A percentile compares a stretch with the other conserved stretches of the same genome.
phyloP scores from a whole-genome alignment of 2,329 filamentous ascomycete species.

The Aspergillus nomiae region DNA sequence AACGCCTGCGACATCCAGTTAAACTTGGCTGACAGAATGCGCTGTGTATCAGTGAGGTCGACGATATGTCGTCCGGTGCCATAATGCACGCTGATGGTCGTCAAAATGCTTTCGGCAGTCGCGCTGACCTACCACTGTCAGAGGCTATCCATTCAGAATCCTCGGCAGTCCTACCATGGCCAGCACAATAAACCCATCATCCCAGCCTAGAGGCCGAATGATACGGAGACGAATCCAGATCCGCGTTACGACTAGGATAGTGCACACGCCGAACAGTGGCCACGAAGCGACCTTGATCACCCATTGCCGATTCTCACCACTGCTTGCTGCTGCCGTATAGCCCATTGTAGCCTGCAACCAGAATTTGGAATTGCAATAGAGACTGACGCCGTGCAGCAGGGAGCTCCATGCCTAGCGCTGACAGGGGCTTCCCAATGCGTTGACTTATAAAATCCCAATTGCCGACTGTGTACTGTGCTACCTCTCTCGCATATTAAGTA shows the following conservation, averaged over 20 bases:
- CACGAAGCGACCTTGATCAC: conserved; percentile 15
- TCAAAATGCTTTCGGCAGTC: conserved; percentile 7
- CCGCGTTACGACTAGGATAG: background rate
- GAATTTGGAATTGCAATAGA: background rate
- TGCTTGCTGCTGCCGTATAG: background rate
- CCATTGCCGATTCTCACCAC: conserved; percentile 7
- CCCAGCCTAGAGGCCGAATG: conserved; percentile 12
- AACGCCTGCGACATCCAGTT: conserved; percentile 16
- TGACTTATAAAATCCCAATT: background rate
- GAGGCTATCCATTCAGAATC: background rate
- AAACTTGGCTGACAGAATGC: conserved; percentile 8
- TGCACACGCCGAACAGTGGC: conserved; percentile 9
- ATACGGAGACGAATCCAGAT: conserved; percentile 13
- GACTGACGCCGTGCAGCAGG: background rate
- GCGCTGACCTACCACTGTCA: conserved; percentile 3
- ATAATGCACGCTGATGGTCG: conserved; percentile 2
- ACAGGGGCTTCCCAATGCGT: background rate
- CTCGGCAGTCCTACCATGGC: background rate
- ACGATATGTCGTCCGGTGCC: conserved; percentile 14
- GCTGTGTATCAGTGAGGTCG: background rate
- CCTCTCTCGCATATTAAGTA: background rate
- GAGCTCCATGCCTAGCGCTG: background rate
- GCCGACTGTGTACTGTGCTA: background rate
- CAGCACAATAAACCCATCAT: conserved; percentile 14
- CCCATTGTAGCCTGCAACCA: background rate